Evolutionary conservation across 2,329 filamentous ascomycete species (phyloP).

Genomic region (Penicillium capsulatum): DNA sequence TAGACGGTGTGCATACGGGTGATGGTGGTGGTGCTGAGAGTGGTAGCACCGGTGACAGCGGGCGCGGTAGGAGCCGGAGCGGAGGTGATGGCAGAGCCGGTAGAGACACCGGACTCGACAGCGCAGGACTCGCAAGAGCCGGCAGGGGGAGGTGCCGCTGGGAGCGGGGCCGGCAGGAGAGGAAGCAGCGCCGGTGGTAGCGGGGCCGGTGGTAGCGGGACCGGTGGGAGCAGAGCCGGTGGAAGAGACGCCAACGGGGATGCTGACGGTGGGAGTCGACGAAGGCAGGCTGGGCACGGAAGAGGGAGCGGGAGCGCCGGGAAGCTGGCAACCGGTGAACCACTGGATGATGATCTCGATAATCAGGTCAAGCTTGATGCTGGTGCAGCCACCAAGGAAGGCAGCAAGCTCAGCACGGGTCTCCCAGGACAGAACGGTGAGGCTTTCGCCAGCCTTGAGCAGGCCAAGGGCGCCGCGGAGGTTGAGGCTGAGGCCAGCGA

Average conservation of each 20-base stretch:
- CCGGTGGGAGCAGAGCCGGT: constrained; percentile 12
- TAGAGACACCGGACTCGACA: too few species aligned
- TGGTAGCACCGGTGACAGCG: constrained; percentile 3
- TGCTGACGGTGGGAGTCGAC: constrained; percentile 9
- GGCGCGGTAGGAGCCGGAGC: constrained; percentile 10
- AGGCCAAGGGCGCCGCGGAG: constrained; percentile 32
- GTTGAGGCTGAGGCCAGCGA: constrained; percentile 27
- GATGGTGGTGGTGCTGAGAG: constrained; percentile 2
- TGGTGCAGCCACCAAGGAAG: constrained; percentile 31
- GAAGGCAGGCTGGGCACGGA: constrained; percentile 19
- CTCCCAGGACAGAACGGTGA: constrained; percentile 30
- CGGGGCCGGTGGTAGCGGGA: constrained; percentile 9
- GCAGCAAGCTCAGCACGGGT: constrained; percentile 36
- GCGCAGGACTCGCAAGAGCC: too few species aligned
- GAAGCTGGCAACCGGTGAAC: constrained; percentile 31
- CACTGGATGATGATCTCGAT: constrained; percentile 49
- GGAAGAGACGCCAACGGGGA: constrained; percentile 7
- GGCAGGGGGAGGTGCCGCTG: constrained; percentile 3
- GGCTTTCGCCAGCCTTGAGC: constrained; percentile 30
- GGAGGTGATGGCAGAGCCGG: constrained; percentile 7
- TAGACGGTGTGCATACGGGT: constrained; percentile 6
- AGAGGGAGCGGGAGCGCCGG: constrained; percentile 19
- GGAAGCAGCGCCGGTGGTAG: constrained; percentile 5
- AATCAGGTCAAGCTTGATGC: constrained; percentile 27
- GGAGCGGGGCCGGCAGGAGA: constrained; percentile 10